These are phyloP conservation scores for Tuber indicum DNA, from an alignment of 495 filamentous ascomycete genomes.

Conservation along the genomic window DNA sequence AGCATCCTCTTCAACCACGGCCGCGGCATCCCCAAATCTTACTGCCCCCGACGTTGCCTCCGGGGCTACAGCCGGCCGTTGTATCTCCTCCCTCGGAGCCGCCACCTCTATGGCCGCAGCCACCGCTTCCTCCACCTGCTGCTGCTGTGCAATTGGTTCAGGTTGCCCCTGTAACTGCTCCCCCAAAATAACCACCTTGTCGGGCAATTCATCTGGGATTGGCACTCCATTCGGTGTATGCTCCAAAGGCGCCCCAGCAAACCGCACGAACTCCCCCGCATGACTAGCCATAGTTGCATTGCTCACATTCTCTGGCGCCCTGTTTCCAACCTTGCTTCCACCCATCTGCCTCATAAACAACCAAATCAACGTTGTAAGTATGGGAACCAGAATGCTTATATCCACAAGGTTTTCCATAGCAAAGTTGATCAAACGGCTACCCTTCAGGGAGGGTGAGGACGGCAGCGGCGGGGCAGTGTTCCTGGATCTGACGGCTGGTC, in stretches of 20 bases:
- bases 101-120: not conserved
- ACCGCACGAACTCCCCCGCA: not conserved
- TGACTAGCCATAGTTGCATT: not conserved
- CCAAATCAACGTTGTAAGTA: not conserved
- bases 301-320: not conserved
- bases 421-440: slow-evolving; percentile 30
- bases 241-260: not conserved
- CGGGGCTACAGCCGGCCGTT: slow-evolving; percentile 2
- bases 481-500: slow-evolving; percentile 23
- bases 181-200: not conserved
- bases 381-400: slow-evolving; percentile 29
- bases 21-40: slow-evolving; percentile 24
- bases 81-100: slow-evolving; percentile 6
- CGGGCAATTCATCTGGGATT: not conserved
- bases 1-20: slow-evolving; percentile 20
- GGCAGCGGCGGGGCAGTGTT: slow-evolving; percentile 28
- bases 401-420: slow-evolving; percentile 33
- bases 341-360: not conserved
- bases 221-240: not conserved
- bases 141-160: not conserved
- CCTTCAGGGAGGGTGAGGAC: slow-evolving; percentile 30
- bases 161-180: not conserved
- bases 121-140: not conserved
- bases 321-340: not conserved
- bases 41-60: slow-evolving; percentile 25